phyloP scores from a whole-genome alignment of 129 eudicot species.

The Logfia minima region DNA sequence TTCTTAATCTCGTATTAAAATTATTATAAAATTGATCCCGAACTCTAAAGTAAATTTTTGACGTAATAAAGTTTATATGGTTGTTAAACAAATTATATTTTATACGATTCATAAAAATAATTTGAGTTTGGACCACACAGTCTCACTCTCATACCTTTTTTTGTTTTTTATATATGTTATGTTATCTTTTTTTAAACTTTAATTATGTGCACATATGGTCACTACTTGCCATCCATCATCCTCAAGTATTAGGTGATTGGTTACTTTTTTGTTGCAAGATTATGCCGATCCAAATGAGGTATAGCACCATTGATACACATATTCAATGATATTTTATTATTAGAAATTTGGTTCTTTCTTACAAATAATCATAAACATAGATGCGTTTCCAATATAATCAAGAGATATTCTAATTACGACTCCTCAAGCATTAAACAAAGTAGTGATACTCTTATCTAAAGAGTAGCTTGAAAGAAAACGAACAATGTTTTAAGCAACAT shows the following conservation, averaged over 20 bases:
- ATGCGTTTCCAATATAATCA: neutral
- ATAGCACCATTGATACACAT: neutral
- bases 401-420: neutral
- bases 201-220: neutral
- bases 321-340: neutral
- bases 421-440: too few relatives aligned
- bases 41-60: neutral
- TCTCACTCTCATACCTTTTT: neutral
- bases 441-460: too few relatives aligned
- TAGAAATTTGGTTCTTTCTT: too few relatives aligned
- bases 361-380: too few relatives aligned
- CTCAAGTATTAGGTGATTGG: constrained; percentile 13
- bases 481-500: too few relatives aligned
- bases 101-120: neutral
- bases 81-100: neutral
- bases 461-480: too few relatives aligned
- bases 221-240: neutral
- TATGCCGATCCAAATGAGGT: neutral
- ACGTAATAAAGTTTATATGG: neutral
- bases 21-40: neutral
- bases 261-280: neutral
- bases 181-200: neutral
- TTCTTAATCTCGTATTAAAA: neutral
- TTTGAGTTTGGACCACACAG: constrained; percentile 12
- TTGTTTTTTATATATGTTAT: neutral